Conservation (phyloP, 179 eudicot genomes). For the Carnegiea gigantea region DNA sequence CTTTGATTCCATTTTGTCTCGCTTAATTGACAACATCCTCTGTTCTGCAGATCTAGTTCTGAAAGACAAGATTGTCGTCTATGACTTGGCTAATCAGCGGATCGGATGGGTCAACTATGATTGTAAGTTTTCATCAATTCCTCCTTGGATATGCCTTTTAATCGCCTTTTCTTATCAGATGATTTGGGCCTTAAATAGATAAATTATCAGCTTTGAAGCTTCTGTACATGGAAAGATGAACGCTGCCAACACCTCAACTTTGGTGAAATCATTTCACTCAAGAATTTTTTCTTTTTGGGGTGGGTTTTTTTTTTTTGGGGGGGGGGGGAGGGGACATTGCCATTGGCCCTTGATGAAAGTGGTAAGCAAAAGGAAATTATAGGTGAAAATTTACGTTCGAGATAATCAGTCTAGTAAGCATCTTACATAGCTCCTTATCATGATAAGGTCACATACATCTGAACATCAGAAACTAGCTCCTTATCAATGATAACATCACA, state of each 20-base stretch:
- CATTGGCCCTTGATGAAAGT: no score
- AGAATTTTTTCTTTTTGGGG: no score
- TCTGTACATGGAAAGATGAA: not conserved
- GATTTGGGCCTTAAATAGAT: not conserved
- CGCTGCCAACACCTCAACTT: no score
- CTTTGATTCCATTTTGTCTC: not conserved
- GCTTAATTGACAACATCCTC: not conserved
- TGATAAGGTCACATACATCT: not conserved
- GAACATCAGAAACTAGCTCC: no score
- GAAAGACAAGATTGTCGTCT: constrained; percentile 73
- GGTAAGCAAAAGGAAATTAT: no score
- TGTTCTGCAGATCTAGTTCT: constrained; percentile 67
- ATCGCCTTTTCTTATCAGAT: not conserved
- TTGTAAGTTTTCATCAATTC: constrained; percentile 50
- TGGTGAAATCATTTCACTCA: no score
- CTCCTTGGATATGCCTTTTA: not conserved
- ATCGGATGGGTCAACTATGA: constrained; percentile 89
- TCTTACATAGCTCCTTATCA: not conserved
- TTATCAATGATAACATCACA: no score
- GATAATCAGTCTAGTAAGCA: not conserved
- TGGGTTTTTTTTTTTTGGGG: no score
- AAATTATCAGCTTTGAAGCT: not conserved
- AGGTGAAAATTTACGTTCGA: no score
- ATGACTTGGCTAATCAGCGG: constrained; percentile 78
- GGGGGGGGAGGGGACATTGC: not conserved